phyloP scores from a whole-genome alignment of 805 yeast genomes.

The Metschnikowia aberdeeniae region DNA sequence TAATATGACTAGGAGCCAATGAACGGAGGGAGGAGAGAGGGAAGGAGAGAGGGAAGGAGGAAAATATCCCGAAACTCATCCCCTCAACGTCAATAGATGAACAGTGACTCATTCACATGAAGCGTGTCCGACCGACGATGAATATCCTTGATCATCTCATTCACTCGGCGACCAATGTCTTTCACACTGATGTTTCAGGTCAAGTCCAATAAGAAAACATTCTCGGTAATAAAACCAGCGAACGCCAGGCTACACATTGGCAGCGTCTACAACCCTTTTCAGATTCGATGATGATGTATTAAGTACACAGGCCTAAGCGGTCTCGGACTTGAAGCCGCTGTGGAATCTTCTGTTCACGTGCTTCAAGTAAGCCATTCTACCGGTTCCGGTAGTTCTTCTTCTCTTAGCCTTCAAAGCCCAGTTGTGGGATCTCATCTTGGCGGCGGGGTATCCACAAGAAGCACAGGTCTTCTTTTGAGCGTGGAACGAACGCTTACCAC shows the following conservation, averaged over 20 bases:
- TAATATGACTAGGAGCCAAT: constrained; percentile 46
- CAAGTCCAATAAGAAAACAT: too few relatives aligned
- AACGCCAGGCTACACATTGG: too few relatives aligned
- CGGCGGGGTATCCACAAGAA: constrained; percentile 99
- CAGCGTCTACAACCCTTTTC: not conserved
- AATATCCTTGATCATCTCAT: too few relatives aligned
- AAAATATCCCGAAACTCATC: too few relatives aligned
- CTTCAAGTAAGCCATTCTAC: constrained; percentile 98
- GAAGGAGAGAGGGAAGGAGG: too few relatives aligned
- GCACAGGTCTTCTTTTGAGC: constrained; percentile 98
- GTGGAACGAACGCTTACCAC: constrained; percentile 99
- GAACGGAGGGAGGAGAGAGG: not conserved
- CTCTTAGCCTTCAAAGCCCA: constrained; percentile 99
- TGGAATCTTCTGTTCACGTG: constrained; percentile 96
- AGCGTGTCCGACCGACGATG: too few relatives aligned
- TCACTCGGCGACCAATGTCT: too few relatives aligned
- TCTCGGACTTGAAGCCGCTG: constrained; percentile 87
- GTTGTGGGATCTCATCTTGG: constrained; percentile 97
- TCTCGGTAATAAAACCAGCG: too few relatives aligned
- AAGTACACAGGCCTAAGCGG: constrained; percentile 42
- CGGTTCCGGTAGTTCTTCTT: constrained; percentile 99
- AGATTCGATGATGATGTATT: constrained; percentile 14
- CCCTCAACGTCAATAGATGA: too few relatives aligned
- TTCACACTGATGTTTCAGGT: too few relatives aligned
- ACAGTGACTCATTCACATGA: too few relatives aligned